Evolutionary conservation across 495 filamentous ascomycete genomes (phyloP).

Genomic region (Xylaria castorea): DNA sequence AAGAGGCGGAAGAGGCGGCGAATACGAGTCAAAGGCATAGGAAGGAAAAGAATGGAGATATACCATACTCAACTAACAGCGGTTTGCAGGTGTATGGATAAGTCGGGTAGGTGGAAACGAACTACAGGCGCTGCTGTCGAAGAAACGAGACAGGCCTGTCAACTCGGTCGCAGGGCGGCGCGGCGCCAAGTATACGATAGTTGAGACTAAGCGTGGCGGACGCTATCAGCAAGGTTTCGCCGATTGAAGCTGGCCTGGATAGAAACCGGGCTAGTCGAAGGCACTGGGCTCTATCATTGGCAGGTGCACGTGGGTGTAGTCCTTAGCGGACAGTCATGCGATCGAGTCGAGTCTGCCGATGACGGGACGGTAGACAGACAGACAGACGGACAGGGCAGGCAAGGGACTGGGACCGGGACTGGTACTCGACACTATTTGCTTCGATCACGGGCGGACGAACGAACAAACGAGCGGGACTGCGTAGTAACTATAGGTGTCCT

Average conservation of each 20-base stretch:
- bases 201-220: constrained; percentile 22
- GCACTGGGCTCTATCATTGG: constrained; percentile 30
- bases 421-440: neutral
- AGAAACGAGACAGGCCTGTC: constrained; percentile 11
- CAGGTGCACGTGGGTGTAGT: neutral
- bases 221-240: constrained; percentile 27
- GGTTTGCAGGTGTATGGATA: neutral
- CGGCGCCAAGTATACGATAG: constrained; percentile 26
- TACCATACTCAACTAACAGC: constrained; percentile 12
- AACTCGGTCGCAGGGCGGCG: constrained; percentile 10
- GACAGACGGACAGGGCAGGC: neutral
- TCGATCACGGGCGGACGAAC: constrained; percentile 15
- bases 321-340: constrained; percentile 15
- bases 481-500: neutral
- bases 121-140: neutral
- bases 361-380: neutral
- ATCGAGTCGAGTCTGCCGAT: constrained; percentile 21
- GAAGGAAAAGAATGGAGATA: constrained; percentile 1
- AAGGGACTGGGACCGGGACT: neutral
- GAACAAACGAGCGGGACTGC: constrained; percentile 1
- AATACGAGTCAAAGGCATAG: neutral
- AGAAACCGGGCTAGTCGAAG: constrained; percentile 19
- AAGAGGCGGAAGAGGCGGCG: constrained; percentile 11
- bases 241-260: constrained; percentile 23
- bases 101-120: neutral